These are phyloP conservation scores for Ogataea haglerorum DNA, from an alignment of 805 yeast genomes.

Conservation along the genomic window DNA sequence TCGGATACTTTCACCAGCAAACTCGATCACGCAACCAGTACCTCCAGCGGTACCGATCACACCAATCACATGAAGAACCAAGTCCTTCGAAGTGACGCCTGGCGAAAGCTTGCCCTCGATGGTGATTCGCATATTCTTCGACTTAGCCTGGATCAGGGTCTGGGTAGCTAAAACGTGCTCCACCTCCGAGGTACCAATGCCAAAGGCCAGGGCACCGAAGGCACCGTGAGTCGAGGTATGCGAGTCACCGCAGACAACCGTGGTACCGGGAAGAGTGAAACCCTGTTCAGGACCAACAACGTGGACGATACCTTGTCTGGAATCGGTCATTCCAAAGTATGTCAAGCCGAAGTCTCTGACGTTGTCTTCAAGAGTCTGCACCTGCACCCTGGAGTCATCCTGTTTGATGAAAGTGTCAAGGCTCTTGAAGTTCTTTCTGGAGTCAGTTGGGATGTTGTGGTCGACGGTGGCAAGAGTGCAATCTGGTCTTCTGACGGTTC, in stretches of 20 bases:
- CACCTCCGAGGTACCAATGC: slow-evolving; percentile 98
- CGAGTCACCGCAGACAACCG: slow-evolving; percentile 98
- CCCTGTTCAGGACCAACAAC: slow-evolving; percentile 99
- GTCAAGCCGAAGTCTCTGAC: slow-evolving; percentile 87
- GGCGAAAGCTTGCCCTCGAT: slow-evolving; percentile 80
- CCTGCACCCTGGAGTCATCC: slow-evolving; percentile 90
- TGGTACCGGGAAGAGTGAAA: slow-evolving; percentile 96
- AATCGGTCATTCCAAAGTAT: slow-evolving; percentile 91
- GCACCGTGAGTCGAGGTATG: slow-evolving; percentile 99
- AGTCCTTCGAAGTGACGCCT: slow-evolving; percentile 95
- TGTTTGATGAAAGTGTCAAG: slow-evolving; percentile 81
- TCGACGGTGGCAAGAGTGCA: slow-evolving; percentile 95
- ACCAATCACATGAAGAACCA: slow-evolving; percentile 91
- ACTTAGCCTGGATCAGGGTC: slow-evolving; percentile 89
- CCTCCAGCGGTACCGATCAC: slow-evolving; percentile 99
- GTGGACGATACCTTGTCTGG: slow-evolving; percentile 97
- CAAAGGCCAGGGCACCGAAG: slow-evolving; percentile 94
- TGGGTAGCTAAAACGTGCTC: slow-evolving; percentile 99
- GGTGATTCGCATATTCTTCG: slow-evolving; percentile 90
- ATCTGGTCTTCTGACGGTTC: slow-evolving; percentile 86
- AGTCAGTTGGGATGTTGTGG: slow-evolving; percentile 93
- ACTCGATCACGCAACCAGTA: slow-evolving; percentile 95
- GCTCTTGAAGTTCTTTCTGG: slow-evolving; percentile 74
- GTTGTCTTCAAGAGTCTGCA: slow-evolving; percentile 85
- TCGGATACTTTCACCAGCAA: slow-evolving; percentile 93